Evolutionary conservation across 2,329 filamentous ascomycete species (phyloP).

Genomic region (Phoma sp.): DNA sequence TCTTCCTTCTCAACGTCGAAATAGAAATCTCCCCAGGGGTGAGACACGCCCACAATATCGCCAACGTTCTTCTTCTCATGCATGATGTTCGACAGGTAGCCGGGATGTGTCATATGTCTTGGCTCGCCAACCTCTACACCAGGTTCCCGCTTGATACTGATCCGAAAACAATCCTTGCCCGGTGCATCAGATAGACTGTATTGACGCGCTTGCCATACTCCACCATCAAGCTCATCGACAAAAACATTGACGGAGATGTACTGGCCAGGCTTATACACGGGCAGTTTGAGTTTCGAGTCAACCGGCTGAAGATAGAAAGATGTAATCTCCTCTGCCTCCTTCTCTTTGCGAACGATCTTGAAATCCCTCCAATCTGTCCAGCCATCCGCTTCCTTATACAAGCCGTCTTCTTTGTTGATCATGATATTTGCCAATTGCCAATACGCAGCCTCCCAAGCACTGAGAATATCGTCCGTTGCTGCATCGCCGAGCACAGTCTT

Average conservation of each 20-base stretch:
- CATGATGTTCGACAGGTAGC: constrained; percentile 72
- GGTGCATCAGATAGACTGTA: constrained; percentile 75
- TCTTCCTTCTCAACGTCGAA: constrained; percentile 56
- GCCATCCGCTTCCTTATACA: constrained; percentile 66
- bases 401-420: constrained; percentile 67
- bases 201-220: constrained; percentile 70
- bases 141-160: constrained; percentile 72
- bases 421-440: constrained; percentile 75
- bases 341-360: constrained; percentile 67
- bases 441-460: constrained; percentile 75
- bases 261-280: constrained; percentile 71
- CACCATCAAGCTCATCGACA: constrained; percentile 55
- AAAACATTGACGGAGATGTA: constrained; percentile 70
- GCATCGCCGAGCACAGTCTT: constrained; percentile 68
- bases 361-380: constrained; percentile 75
- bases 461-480: constrained; percentile 67
- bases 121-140: constrained; percentile 58
- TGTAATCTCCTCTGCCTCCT: constrained; percentile 71
- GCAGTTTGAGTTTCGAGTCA: constrained; percentile 65
- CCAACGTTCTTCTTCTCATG: constrained; percentile 67
- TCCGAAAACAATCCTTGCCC: constrained; percentile 66
- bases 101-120: constrained; percentile 59
- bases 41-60: constrained; percentile 68
- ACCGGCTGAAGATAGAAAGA: constrained; percentile 73
- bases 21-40: constrained; percentile 68